Evolutionary conservation across 768 basidiomycete species (phyloP), one percentile per base, ranked within the genome.

Genomic region (Baorangia bicolor): DNA sequence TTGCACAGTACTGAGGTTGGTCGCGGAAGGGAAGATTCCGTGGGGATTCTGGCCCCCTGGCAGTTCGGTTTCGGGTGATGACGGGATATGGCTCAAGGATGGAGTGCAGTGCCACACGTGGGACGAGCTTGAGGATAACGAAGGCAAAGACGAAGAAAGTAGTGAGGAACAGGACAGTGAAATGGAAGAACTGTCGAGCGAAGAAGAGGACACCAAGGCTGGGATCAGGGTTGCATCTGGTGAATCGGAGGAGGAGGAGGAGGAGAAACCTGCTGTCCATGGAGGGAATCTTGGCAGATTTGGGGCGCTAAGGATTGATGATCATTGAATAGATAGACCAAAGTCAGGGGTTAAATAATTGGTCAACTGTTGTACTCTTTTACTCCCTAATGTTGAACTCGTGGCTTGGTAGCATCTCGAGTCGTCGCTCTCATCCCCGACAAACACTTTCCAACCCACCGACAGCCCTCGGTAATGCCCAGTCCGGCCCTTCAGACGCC

Each of bases 1-100:
- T 37, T 9, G 49, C 5, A 14, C 53, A 95, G 93, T 95, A 54
- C 76, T 97, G 58, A 83, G 93, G 43, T 72, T 82, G n/a, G 74
- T 95, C 25, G 89, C 93, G 0, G 94, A 97, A 71, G 90, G 88
- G 21, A 80, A 77, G 57, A 77, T 96, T 42, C 75, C 77, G 21
- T 97, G 94, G 94, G 88, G 83, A 30, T 95, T 94, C 72, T 89
- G 87, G 84, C 92, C 93, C 9, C 86, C 88, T 13, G 80, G 67
- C 1, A 66, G 64, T 31, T 61, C 57, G 23, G 44, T 47, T 54
- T 75, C 68, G 9, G 64, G 67, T 28, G 76, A 70, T 11, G 62
- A 68, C 38, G 86, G 88, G 1, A 80, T 89, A 56, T 87, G 86
- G 86, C 77, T 88, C 49, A 75, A 75, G 45, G 69, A 73, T 31